phyloP scores from a whole-genome alignment of 2,329 filamentous ascomycete genomes.

The Lasiodiplodia sp. region DNA sequence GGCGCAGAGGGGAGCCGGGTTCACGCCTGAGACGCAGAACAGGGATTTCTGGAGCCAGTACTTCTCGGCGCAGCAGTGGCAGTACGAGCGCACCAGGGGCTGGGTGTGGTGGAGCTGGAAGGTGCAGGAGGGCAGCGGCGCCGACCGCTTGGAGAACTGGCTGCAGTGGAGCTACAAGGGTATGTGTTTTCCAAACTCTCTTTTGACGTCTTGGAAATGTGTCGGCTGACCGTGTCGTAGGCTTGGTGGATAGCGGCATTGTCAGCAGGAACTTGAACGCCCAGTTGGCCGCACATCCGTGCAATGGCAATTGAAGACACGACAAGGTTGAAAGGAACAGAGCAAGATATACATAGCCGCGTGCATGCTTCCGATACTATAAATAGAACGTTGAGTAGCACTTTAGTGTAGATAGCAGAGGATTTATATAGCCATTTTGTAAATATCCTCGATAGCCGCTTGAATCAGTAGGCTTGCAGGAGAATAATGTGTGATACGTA shows the following conservation, averaged over 20 bases:
- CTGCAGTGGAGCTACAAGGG: constrained; percentile 58
- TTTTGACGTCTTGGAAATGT: neutral
- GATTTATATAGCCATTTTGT: neutral
- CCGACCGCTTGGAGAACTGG: constrained; percentile 50
- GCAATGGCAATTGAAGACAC: neutral
- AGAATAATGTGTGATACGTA: too few species aligned
- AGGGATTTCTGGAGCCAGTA: constrained; percentile 62
- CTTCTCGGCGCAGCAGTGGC: constrained; percentile 64
- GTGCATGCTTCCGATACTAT: neutral
- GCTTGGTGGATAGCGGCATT: constrained; percentile 35
- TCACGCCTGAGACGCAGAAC: constrained; percentile 16
- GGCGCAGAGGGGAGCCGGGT: constrained; percentile 34
- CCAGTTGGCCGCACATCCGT: constrained; percentile 8
- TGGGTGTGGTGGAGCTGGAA: constrained; percentile 72
- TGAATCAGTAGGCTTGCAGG: too few species aligned
- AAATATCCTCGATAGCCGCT: too few species aligned
- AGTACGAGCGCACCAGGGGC: constrained; percentile 62
- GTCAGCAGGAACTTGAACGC: constrained; percentile 34
- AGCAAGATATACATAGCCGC: neutral
- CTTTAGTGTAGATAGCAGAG: neutral
- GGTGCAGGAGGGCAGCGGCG: constrained; percentile 29
- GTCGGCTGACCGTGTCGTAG: constrained; percentile 1
- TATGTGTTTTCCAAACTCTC: constrained; percentile 38
- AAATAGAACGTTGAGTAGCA: neutral
- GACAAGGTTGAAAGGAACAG: neutral